These are phyloP conservation scores for Penicillium sp. DNA, from an alignment of 2,329 filamentous ascomycete species.

Conservation along the genomic window DNA sequence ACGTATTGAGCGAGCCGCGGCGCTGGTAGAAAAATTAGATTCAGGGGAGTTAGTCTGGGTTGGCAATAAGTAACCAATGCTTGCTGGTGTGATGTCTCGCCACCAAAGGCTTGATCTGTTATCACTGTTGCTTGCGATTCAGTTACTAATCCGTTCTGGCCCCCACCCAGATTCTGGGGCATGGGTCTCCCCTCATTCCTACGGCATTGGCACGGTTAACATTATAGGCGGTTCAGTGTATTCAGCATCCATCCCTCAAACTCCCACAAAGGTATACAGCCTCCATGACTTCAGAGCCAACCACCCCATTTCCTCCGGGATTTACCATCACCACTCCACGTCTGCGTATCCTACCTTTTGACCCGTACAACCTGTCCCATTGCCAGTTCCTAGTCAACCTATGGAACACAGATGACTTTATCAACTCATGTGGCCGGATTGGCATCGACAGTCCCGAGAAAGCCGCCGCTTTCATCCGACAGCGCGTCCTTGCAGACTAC, in stretches of 20 bases:
- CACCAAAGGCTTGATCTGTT: neutral
- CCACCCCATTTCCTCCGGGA: conserved; percentile 11
- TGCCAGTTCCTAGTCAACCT: conserved; percentile 19
- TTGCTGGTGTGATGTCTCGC: neutral
- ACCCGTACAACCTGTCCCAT: conserved; percentile 15
- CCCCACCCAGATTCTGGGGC: neutral
- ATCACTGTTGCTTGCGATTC: neutral
- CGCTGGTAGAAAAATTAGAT: neutral
- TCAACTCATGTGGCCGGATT: conserved; percentile 16
- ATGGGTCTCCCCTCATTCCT: neutral
- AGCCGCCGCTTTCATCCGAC: conserved; percentile 14
- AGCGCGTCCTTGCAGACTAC: conserved; percentile 8
- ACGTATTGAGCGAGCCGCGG: neutral
- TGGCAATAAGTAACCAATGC: neutral
- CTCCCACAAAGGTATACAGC: neutral
- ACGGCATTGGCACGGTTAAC: neutral
- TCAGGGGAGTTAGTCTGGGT: neutral
- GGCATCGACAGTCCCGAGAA: conserved; percentile 10
- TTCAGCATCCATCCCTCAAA: neutral
- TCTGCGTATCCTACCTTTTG: conserved; percentile 20
- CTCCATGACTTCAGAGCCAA: neutral
- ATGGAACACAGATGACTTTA: conserved; percentile 25
- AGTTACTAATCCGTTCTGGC: neutral
- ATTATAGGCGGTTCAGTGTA: neutral
- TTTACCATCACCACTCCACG: conserved; percentile 20